Base-by-base conservation (phyloP, 331 rosid species). In the Quercus tomentella region DNA sequence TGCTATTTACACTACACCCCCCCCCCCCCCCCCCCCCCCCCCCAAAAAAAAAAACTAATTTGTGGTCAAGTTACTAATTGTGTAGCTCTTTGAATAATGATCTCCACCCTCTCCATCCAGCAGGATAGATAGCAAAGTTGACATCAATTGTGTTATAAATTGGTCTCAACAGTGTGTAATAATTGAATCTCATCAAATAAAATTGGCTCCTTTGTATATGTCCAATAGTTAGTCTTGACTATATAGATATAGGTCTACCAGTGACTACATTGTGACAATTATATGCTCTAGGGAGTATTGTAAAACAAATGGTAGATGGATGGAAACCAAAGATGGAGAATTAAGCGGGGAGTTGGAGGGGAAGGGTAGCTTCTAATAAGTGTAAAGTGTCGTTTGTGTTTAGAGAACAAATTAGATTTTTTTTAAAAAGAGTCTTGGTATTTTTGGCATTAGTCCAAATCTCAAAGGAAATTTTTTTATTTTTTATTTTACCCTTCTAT, bases 71-170 rank as follows among this genome's bases (percentile, higher is more conserved):
- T 41, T 51, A 20, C 4, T 21, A 16, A 22, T 51, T 55, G 18
- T 61, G 65, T 49, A 31, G 25, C 72, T 14, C 52, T 41, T 41
- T 68, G 21, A 61, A 73, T 30, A 7, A 54, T 9, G 66, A 15
- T 28, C n/a, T 73, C 77, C 77, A 73, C 12, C 52, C 66, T 73
- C 30, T 73, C 77, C 77, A 20, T 17, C 18, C 51, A 25, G 41
- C 30, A 7, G 5, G 66, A 63, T 30, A 28, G 26, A 16, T 55
- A 49, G 45, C 70, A 35, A 75, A 12, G 15, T 22, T 75, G 14
- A 28, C 70, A 22, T 75, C 58, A 56, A 1, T 7, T 33, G 41
- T 26, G 57, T 28, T 30, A 56, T 55, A 75, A 21, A 22, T n/a
- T 60, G 70, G 31, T 70, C 78, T 58, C 35, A 35, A 22, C 43